phyloP scores from a whole-genome alignment of 257 asterid genomes.

The Hygrophila difformis region DNA sequence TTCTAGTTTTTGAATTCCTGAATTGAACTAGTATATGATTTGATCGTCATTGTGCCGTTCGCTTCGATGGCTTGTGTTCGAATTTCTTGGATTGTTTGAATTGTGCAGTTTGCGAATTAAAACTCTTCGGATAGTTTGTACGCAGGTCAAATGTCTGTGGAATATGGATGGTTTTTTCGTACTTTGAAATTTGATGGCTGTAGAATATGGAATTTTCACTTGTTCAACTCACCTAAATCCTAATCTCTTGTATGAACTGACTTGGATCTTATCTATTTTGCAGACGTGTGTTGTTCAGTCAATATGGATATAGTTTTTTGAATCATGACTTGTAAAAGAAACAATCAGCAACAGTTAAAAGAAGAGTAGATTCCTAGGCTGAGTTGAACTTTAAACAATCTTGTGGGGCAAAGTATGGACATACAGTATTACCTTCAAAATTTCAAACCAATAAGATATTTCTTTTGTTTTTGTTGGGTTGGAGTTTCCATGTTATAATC shows the following conservation, averaged over 20 bases:
- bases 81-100: not conserved
- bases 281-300: not conserved
- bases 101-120: not conserved
- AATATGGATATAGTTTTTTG: not conserved
- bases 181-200: not conserved
- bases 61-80: not conserved
- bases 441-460: too few relatives aligned
- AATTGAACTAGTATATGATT: not conserved
- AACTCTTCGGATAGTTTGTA: not conserved
- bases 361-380: too few relatives aligned
- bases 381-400: too few relatives aligned
- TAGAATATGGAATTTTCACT: too few relatives aligned
- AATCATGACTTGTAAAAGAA: not conserved
- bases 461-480: too few relatives aligned
- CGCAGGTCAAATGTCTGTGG: not conserved
- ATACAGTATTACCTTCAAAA: too few relatives aligned
- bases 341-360: not conserved
- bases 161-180: not conserved
- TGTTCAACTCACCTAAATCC: conserved; percentile 5
- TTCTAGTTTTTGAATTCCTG: too few relatives aligned
- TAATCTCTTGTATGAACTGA: not conserved
- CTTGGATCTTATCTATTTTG: not conserved
- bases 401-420: too few relatives aligned
- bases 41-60: too few relatives aligned
- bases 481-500: not conserved